Evolutionary conservation across 2,329 filamentous ascomycete species (phyloP).

Genomic region (Aspergillus alliaceus): DNA sequence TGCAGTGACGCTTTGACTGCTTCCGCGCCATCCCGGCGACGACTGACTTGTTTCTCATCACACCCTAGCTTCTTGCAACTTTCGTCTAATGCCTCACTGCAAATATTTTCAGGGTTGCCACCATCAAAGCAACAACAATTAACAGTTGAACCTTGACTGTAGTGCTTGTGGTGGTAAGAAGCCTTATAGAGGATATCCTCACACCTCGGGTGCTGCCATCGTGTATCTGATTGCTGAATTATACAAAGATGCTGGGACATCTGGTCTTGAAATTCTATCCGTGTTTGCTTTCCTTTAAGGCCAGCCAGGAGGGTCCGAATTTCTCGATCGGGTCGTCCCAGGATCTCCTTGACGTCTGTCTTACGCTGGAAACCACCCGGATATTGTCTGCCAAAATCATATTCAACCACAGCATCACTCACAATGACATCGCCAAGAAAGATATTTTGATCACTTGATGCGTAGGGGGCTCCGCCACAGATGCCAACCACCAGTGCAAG

Average conservation of each 20-base stretch:
- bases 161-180: slow-evolving; percentile 12
- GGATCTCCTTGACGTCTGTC: background rate
- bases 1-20: background rate
- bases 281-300: background rate
- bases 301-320: slow-evolving; percentile 1
- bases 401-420: slow-evolving; percentile 22
- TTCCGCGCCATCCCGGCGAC: background rate
- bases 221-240: background rate
- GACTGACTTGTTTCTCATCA: background rate
- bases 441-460: slow-evolving; percentile 8
- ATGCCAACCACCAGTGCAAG: slow-evolving; percentile 21
- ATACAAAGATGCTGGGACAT: background rate
- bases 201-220: background rate
- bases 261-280: background rate
- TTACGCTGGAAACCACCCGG: slow-evolving; percentile 12
- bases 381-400: slow-evolving; percentile 21
- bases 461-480: slow-evolving; percentile 18
- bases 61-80: slow-evolving; percentile 3
- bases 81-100: slow-evolving; percentile 1
- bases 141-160: background rate
- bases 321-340: slow-evolving; percentile 2
- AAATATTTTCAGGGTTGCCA: slow-evolving; percentile 1
- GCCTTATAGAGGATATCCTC: slow-evolving; percentile 8
- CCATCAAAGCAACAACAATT: background rate
- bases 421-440: slow-evolving; percentile 29